Conservation (phyloP, 345 rosid genomes). For the Syzygium grande region DNA sequence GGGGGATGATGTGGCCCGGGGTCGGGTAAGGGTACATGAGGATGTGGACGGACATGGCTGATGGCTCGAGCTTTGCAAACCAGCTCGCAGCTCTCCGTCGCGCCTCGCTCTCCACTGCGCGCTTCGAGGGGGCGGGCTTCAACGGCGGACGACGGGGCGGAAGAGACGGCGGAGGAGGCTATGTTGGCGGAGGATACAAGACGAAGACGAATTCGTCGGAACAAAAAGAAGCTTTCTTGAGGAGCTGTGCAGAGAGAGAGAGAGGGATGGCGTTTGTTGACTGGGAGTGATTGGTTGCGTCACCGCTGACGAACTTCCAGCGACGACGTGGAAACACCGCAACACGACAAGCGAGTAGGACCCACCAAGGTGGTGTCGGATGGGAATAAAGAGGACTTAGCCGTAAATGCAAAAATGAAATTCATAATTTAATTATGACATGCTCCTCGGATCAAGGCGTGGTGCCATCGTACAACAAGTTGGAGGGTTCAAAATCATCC, state of each 20-base stretch:
- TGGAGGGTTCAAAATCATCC: too few species aligned
- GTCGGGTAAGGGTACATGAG: conserved; percentile 65
- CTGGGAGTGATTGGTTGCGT: not conserved
- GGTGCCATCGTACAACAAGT: not conserved
- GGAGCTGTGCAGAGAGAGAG: not conserved
- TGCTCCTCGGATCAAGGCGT: not conserved
- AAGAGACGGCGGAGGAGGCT: not conserved
- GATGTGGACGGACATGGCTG: conserved; percentile 21
- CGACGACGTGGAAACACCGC: not conserved
- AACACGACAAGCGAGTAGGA: not conserved
- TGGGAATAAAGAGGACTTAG: not conserved
- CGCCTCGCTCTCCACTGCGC: not conserved
- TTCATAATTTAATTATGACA: not conserved
- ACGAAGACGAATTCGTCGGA: not conserved
- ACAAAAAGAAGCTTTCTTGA: not conserved
- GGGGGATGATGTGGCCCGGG: conserved; percentile 58
- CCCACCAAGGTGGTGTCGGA: not conserved
- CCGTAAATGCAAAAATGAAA: not conserved
- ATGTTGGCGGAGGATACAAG: not conserved
- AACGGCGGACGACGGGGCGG: not conserved
- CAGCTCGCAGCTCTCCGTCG: too few species aligned
- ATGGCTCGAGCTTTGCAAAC: too few species aligned
- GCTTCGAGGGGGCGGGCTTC: not conserved
- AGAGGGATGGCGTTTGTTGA: not conserved
- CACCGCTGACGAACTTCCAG: not conserved